These are phyloP conservation scores for Fraxinus latifolia DNA, from an alignment of 305 asterid species.

Conservation along the genomic window DNA sequence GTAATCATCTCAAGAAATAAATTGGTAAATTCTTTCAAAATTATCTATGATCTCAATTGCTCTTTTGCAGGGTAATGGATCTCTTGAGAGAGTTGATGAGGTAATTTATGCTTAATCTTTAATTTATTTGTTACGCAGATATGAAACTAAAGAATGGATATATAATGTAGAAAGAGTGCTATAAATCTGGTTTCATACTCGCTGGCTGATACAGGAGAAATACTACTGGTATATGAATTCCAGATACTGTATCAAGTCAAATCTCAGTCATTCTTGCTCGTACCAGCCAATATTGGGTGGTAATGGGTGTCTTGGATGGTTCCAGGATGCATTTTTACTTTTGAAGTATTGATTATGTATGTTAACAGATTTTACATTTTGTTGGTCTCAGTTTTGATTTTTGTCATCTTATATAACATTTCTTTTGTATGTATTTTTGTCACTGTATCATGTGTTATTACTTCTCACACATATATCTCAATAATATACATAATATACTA, in stretches of 20 bases:
- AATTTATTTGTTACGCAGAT: neutral
- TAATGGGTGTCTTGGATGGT: neutral
- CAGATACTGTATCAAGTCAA: neutral
- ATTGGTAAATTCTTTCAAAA: neutral
- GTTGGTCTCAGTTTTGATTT: neutral
- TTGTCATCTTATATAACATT: neutral
- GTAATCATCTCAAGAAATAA: neutral
- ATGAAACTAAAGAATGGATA: neutral
- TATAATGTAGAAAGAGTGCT: neutral
- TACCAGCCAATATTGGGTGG: neutral
- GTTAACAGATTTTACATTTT: neutral
- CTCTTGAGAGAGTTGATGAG: conserved; percentile 90
- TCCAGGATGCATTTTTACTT: neutral
- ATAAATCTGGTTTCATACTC: neutral
- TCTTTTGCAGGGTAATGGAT: conserved; percentile 68
- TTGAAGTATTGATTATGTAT: neutral
- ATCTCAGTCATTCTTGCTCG: neutral
- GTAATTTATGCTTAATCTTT: conserved; percentile 33
- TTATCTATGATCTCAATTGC: conserved; percentile 19
- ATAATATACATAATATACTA: neutral
- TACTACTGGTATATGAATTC: neutral
- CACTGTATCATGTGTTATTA: neutral
- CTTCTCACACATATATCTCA: neutral
- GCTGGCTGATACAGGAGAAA: conserved; percentile 1
- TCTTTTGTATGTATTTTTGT: neutral